These are phyloP conservation scores for Fusarium stilboides DNA, from an alignment of 2,329 filamentous ascomycete species.

Conservation along the genomic window DNA sequence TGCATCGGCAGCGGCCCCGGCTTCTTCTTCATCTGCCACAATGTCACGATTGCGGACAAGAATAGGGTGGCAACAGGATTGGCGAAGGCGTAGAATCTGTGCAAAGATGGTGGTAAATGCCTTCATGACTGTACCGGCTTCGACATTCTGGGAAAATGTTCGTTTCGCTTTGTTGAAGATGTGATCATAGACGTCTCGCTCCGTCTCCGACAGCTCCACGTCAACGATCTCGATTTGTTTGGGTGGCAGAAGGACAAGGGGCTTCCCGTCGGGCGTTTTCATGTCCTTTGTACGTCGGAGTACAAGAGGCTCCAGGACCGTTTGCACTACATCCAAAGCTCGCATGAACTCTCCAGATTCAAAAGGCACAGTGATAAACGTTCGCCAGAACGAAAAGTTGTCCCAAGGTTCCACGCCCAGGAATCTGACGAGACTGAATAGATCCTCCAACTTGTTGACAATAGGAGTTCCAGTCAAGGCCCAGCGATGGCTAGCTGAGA, in stretches of 20 bases:
- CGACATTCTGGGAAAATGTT: slow-evolving; percentile 87
- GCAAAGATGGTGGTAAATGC: slow-evolving; percentile 98
- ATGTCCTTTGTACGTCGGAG: slow-evolving; percentile 97
- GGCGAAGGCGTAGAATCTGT: slow-evolving; percentile 91
- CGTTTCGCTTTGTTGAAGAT: slow-evolving; percentile 87
- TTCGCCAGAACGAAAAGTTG: slow-evolving; percentile 99
- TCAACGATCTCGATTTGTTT: slow-evolving; percentile 89
- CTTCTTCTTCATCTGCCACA: slow-evolving; percentile 90
- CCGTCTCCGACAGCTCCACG: slow-evolving; percentile 86
- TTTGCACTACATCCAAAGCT: slow-evolving; percentile 96
- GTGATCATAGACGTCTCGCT: slow-evolving; percentile 93
- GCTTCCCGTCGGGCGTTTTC: slow-evolving; percentile 87
- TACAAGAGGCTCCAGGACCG: slow-evolving; percentile 94
- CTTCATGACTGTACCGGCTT: slow-evolving; percentile 93
- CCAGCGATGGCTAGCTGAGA: slow-evolving; percentile 90
- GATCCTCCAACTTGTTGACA: slow-evolving; percentile 93
- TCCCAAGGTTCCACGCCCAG: slow-evolving; percentile 97
- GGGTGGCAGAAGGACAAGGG: slow-evolving; percentile 84
- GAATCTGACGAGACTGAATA: slow-evolving; percentile 94
- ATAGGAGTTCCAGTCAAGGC: slow-evolving; percentile 95
- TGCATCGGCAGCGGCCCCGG: slow-evolving; percentile 80
- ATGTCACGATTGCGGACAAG: slow-evolving; percentile 88
- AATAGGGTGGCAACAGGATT: slow-evolving; percentile 94
- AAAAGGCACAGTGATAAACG: slow-evolving; percentile 97
- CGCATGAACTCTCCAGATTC: slow-evolving; percentile 95